Evolutionary conservation across 2,329 filamentous ascomycete species (phyloP), one percentile per base, ranked within the genome.

Genomic region (Periconia macrospinosa): DNA sequence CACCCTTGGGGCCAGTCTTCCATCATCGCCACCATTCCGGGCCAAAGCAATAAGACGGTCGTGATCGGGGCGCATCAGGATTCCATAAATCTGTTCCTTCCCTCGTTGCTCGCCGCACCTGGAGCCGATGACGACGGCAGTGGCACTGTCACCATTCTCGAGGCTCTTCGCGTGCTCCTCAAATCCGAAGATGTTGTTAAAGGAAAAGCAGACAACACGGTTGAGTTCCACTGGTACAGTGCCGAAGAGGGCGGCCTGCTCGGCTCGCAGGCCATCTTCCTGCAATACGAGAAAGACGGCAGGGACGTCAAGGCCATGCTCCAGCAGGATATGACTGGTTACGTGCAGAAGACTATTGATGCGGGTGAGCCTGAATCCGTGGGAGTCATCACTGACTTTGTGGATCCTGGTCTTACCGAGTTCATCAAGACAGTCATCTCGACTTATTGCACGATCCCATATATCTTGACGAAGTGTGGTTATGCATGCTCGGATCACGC

Each of bases 221-320:
- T 99, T 62, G 93, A 97, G 78, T 97, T 97, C 75, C 92, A 97
- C 76, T 96, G 91, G 91, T 96, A 96, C 78, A 90, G 87, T 43
- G 92, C 91, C 11, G 92, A 96, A 73, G 92, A 96, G 74, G 91
- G 88, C 47, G 92, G 92, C 33, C 80, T 96, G 44, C 83, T 96
- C 3, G 92, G 92, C 54, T 93, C 89, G 66, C 92, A 96, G 73
- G 92, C 90, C 50, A 90, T 97, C 72, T 97, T 97, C 79, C 82
- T 84, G 47, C 78, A 84, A 8, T 97, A 97, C 69, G 87, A 90
- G 75, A 85, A 87, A 71, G 76, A 83, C 19, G 82, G 83, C 30
- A 84, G 87, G 23, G 86, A 93, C 60, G 83, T 97, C 73, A 95
- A 93, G 78, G 93, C 93, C 33, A 97, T 97, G 94, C 84, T 97